A percentile compares a stretch with the other conserved stretches of the same genome.
phyloP scores from a whole-genome alignment of 192 early-diverging fungal species.

The Backusella tarrabulga region DNA sequence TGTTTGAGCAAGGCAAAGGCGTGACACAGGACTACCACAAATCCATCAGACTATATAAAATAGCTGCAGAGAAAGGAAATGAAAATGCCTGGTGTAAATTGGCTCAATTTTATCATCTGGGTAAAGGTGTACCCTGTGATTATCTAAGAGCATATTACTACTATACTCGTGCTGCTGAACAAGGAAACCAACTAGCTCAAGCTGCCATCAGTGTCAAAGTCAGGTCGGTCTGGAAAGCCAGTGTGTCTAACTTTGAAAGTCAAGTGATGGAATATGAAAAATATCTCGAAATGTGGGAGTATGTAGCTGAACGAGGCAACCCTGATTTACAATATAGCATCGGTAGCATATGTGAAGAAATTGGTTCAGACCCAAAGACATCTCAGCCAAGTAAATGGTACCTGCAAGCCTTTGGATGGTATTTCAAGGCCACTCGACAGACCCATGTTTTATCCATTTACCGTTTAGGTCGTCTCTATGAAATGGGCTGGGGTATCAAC shows the following conservation, averaged over 20 bases:
- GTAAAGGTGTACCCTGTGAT: background rate
- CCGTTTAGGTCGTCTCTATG: background rate
- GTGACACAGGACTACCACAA: background rate
- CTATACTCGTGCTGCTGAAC: background rate
- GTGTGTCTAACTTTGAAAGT: background rate
- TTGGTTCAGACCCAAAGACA: background rate
- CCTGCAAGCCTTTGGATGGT: background rate
- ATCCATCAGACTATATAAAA: background rate
- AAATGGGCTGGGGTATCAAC: background rate
- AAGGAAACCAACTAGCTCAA: background rate
- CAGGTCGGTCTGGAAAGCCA: background rate
- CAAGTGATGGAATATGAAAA: background rate
- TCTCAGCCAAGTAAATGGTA: no score
- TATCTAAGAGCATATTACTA: background rate
- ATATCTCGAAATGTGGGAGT: background rate
- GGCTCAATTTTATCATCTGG: background rate
- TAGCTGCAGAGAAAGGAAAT: background rate
- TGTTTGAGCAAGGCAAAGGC: background rate
- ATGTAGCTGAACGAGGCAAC: background rate
- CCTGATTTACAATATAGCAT: background rate
- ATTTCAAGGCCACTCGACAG: background rate
- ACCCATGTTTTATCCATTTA: background rate
- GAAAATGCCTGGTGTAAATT: background rate
- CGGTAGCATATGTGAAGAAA: background rate
- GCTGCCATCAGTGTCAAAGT: background rate